phyloP scores from a whole-genome alignment of 2,329 filamentous ascomycete genomes.

The Epichloe festucae region DNA sequence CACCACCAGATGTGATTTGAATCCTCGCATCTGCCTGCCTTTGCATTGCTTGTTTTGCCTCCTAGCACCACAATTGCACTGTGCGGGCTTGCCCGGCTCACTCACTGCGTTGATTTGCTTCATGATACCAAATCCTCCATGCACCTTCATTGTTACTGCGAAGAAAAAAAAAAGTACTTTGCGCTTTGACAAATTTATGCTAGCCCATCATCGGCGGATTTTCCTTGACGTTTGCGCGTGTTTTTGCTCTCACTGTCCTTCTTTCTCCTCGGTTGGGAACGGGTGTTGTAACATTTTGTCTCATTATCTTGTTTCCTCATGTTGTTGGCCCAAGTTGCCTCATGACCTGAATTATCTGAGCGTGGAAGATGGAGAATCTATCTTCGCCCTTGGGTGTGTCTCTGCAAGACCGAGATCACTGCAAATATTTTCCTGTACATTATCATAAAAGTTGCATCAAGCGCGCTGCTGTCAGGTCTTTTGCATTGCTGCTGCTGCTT shows the following conservation, averaged over 20 bases:
- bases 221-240: not conserved
- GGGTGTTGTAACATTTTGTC: conserved; percentile 1
- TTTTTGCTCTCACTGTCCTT: no score
- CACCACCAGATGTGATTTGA: conserved; percentile 63
- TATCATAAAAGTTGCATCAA: conserved; percentile 35
- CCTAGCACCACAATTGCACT: conserved; percentile 10
- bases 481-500: conserved; percentile 19
- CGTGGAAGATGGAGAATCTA: conserved; percentile 1
- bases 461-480: conserved; percentile 25
- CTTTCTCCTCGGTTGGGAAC: conserved; percentile 1
- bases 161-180: conserved; percentile 11
- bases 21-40: conserved; percentile 28
- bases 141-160: conserved; percentile 3
- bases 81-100: conserved; percentile 8
- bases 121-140: conserved; percentile 22
- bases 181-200: conserved; percentile 6
- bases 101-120: conserved; percentile 17
- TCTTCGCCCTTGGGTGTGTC: not conserved
- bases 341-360: conserved; percentile 5
- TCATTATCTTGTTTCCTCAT: not conserved
- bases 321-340: conserved; percentile 3
- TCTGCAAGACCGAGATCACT: conserved; percentile 3
- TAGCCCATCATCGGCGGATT: conserved; percentile 1
- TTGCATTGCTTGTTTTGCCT: conserved; percentile 14
- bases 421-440: conserved; percentile 37